A percentile compares a stretch with the other conserved stretches of the same genome.
These are phyloP conservation scores for Vitis vinifera DNA, from an alignment of 164 flowering plant genomes.

Conservation along the genomic window DNA sequence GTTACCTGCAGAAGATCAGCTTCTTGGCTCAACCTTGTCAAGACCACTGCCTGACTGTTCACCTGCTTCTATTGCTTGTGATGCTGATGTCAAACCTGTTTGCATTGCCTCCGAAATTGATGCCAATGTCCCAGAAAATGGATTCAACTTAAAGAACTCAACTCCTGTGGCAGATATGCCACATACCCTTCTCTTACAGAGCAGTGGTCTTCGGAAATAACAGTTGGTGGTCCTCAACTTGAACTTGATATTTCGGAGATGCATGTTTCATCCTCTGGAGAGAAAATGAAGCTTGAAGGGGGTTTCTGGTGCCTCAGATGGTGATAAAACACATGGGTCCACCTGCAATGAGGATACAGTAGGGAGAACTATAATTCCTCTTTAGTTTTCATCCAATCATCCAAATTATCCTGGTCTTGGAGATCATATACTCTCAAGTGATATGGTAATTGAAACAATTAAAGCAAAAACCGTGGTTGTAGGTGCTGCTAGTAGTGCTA, in stretches of 20 bases:
- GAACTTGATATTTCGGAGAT: conserved; percentile 23
- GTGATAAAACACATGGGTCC: conserved; percentile 15
- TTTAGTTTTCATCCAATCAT: conserved; percentile 16
- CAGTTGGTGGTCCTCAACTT: conserved; percentile 20
- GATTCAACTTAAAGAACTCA: conserved; percentile 9
- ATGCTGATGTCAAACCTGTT: conserved; percentile 19
- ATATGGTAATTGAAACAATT: too few species aligned
- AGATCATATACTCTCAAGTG: conserved; percentile 1
- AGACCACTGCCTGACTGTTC: conserved; percentile 11
- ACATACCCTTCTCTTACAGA: conserved; percentile 14
- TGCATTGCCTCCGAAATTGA: conserved; percentile 10
- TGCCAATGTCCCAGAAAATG: conserved; percentile 14
- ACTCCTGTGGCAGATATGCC: conserved; percentile 14
- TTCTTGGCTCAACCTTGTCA: conserved; percentile 16
- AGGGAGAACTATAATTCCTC: conserved; percentile 14
- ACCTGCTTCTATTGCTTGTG: conserved; percentile 9
- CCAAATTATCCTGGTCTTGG: conserved; percentile 5
- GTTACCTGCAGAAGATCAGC: conserved; percentile 16
- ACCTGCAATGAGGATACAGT: conserved; percentile 1
- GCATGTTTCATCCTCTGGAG: conserved; percentile 16
- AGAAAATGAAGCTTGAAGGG: conserved; percentile 20
- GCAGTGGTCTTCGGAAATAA: conserved; percentile 14
- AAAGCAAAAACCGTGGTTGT: too few species aligned
- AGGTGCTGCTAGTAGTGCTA: too few species aligned
- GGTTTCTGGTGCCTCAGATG: conserved; percentile 9